Evolutionary conservation across 495 filamentous ascomycete species (phyloP), one percentile per base, ranked within the genome.

Genomic region (Penicillium diatomitis): DNA sequence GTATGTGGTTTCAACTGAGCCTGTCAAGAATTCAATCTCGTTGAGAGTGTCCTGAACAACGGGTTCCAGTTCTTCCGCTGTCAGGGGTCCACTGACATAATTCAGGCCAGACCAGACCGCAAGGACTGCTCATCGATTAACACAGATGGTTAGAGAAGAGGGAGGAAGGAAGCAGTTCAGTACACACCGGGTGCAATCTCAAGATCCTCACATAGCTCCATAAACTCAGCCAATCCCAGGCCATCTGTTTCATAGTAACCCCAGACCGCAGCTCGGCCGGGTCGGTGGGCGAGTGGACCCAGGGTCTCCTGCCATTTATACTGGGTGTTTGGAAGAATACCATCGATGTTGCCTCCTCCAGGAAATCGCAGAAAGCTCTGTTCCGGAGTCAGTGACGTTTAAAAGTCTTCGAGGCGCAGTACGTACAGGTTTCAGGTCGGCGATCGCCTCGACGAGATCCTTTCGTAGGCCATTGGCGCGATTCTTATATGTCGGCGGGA

Each of bases 231-330:
- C 6, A 71, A 62, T 8, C 81, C 81, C 8, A 84, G 58, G 12
- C 79, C 81, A 48, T 81, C 72, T 9, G 74, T 79, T 38, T 78
- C 73, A 34, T 74, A 60, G 46, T 82, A 83, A 10, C 54, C 56
- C 82, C 82, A 85, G 20, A 71, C 65, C 20, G 74, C 79, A 6
- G 32, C 27, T 32, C 74, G 73, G 45, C 80, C 80, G 3, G 80
- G 77, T 8, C 82, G 70, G 45, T 82, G 63, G 40, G 73, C 78
- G 7, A 85, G 64, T 0, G 75, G 72, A 3, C 82, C 82, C 42
- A 85, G 70, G 8, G 79, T 82, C 50, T 81, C 71, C 56, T 81
- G 78, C 82, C 82, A 86, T 44, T 79, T 74, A 78, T 79, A 85
- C 55, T 69, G 66, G 41, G 69, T 63, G 31, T 51, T 56, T 20